phyloP scores from a whole-genome alignment of 2,329 filamentous ascomycete species.

The Ophiobolus disseminans region DNA sequence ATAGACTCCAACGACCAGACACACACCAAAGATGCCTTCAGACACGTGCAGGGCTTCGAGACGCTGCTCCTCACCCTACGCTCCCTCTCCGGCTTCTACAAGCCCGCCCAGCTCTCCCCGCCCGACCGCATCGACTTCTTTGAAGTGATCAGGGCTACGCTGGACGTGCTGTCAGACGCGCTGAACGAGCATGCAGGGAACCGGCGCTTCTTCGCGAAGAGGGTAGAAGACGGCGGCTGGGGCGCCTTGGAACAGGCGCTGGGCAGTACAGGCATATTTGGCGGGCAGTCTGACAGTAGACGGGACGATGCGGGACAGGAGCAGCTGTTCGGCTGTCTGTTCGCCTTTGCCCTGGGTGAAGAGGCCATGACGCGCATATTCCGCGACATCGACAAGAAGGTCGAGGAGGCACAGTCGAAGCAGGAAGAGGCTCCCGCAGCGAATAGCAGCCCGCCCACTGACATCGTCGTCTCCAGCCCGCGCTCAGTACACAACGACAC shows the following conservation, averaged over 20 bases:
- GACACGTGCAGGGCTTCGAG: conserved; percentile 80
- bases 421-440: conserved; percentile 10
- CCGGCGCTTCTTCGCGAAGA: conserved; percentile 80
- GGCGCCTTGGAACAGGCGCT: conserved; percentile 75
- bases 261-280: conserved; percentile 66
- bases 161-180: conserved; percentile 76
- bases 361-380: conserved; percentile 76
- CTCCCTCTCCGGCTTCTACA: conserved; percentile 77
- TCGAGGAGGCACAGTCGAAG: conserved; percentile 22
- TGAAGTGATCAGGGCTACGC: conserved; percentile 72
- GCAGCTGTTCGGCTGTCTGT: conserved; percentile 81
- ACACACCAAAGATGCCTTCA: conserved; percentile 78
- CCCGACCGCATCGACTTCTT: conserved; percentile 71
- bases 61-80: conserved; percentile 72
- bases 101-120: conserved; percentile 66
- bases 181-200: conserved; percentile 85
- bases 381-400: conserved; percentile 46
- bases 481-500: conserved; percentile 34
- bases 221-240: conserved; percentile 80
- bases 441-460: conserved; percentile 15
- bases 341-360: conserved; percentile 82
- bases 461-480: conserved; percentile 37
- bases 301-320: conserved; percentile 58
- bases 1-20: conserved; percentile 60
- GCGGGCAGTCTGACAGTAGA: conserved; percentile 38